These are phyloP conservation scores for Podospora pseudoanserina DNA, from an alignment of 495 filamentous ascomycete genomes.

Conservation along the genomic window DNA sequence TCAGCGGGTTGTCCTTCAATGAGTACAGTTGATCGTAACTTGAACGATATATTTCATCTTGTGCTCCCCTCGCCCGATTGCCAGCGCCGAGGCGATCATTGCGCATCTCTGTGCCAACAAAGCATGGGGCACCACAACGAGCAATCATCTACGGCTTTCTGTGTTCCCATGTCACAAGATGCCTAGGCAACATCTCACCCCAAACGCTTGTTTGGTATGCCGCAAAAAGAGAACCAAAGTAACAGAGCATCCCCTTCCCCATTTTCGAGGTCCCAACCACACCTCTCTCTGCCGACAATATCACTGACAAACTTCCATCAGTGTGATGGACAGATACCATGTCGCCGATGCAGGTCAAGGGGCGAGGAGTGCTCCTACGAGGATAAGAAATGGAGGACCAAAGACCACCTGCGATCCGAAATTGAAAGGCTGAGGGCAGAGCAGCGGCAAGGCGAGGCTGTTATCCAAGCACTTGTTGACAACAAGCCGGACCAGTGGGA, in stretches of 20 bases:
- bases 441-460: slow-evolving; percentile 27
- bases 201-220: slow-evolving; percentile 30
- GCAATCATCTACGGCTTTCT: neutral
- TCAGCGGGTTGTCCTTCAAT: neutral
- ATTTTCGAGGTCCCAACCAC: neutral
- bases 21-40: neutral
- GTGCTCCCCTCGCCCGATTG: neutral
- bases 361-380: slow-evolving; percentile 33
- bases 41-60: neutral
- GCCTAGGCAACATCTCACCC: slow-evolving; percentile 31
- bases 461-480: slow-evolving; percentile 29
- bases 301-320: slow-evolving; percentile 13
- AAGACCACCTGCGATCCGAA: slow-evolving; percentile 34
- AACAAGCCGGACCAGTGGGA: slow-evolving; percentile 28
- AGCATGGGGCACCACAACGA: slow-evolving; percentile 1
- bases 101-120: slow-evolving; percentile 1
- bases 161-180: slow-evolving; percentile 16
- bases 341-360: slow-evolving; percentile 28
- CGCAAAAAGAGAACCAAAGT: slow-evolving; percentile 31
- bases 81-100: neutral
- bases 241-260: neutral
- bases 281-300: neutral
- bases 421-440: slow-evolving; percentile 30
- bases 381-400: slow-evolving; percentile 34
- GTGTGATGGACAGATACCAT: slow-evolving; percentile 33